Base-by-base conservation (phyloP, 2,329 filamentous ascomycete genomes). In the Fusarium musae region DNA sequence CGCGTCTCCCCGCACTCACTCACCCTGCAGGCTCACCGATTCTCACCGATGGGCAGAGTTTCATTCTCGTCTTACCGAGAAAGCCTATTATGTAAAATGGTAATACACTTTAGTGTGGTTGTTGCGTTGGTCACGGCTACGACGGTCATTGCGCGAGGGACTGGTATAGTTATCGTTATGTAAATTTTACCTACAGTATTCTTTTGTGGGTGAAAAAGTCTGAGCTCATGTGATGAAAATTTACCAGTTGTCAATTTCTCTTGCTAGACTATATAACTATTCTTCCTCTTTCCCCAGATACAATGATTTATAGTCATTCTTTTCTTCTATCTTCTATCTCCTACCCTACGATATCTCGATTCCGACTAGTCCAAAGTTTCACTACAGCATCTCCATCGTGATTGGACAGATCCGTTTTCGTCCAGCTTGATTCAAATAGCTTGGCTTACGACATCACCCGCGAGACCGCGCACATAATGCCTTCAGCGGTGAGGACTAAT, bases 361-460 rank as follows among this genome's bases (percentile, higher is more conserved):
- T 23, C 9, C 19, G 30, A 37, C 56, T 59, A 59, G 56, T 37
- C 56, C 21, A 36, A 37, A 16, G 42, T 37, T 49, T 26, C 37
- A 50, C 32, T 30, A 30, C 32, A 23, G 23, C 17, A 15, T 34
- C 56, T 59, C 15, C 23, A 49, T 50, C 21, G 43, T 36, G n/a
- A 59, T 50, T 50, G 56, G 56, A 30, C 23, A 32, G 16, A 23
- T 32, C 23, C 54, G 30, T 49, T 49, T 28, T 44, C 39, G 53
- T 57, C 21, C 37, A 44, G 17, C 63, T 36, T 23, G 43, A 34
- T 37, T 6, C 49, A 21, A 36, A 58, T 19, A 28, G 19, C 68
- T 71, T 67, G 56, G 69, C 69, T 71, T 40, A 68, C 69, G 69
- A 68, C 68, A 71, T 70, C 60, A 34, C 40, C 44, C 68, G 21